Percentiles rank a stretch among this genome's conserved stretches.
phyloP scores from a whole-genome alignment of 176 grass and related monocot genomes.

The Aegilops longissima region DNA sequence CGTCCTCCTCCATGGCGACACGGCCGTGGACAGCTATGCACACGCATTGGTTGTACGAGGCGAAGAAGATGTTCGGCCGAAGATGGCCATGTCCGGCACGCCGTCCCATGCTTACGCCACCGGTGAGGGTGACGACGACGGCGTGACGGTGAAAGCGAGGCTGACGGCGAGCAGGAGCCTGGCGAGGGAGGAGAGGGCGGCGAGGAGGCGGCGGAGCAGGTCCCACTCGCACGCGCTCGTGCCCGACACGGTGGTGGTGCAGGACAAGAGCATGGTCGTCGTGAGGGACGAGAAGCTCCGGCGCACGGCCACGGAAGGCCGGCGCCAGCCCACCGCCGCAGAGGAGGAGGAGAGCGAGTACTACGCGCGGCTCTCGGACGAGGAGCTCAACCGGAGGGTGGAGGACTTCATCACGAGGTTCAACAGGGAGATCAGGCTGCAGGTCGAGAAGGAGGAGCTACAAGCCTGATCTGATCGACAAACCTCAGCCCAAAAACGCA shows the following conservation, averaged over 20 bases:
- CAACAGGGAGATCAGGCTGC: conserved; percentile 79
- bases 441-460: conserved; percentile 46
- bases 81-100: not conserved
- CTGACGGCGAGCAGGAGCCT: conserved; percentile 32
- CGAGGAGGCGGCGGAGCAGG: conserved; percentile 23
- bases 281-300: conserved; percentile 44
- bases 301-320: conserved; percentile 36
- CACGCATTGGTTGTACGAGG: conserved; percentile 14
- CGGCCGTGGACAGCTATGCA: not conserved
- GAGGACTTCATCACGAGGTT: conserved; percentile 94
- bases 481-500: not conserved
- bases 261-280: conserved; percentile 48
- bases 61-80: not conserved
- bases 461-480: conserved; percentile 20
- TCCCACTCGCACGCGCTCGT: conserved; percentile 40
- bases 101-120: not conserved
- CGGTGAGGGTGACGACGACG: not conserved
- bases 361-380: conserved; percentile 69
- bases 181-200: not conserved
- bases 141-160: not conserved
- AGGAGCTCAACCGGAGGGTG: conserved; percentile 84
- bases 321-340: not conserved
- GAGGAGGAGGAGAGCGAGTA: conserved; percentile 49
- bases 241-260: not conserved
- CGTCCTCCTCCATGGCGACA: not conserved